Conservation (phyloP, 2,329 filamentous ascomycete species). For the Microdochium bolleyi region DNA sequence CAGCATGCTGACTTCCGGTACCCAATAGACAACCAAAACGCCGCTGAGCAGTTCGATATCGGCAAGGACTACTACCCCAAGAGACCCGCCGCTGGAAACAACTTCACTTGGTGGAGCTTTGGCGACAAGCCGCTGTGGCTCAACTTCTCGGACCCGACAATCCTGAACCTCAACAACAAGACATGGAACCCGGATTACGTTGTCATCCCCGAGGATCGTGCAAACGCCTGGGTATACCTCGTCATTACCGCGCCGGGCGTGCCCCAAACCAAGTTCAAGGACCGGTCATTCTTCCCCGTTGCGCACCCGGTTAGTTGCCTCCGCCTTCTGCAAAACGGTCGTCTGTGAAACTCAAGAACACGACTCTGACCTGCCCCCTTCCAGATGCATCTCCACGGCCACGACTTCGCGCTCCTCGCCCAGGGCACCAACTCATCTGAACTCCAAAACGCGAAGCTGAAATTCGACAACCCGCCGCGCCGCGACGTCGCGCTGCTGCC, state of each 20-base stretch:
- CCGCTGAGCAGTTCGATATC: constrained; percentile 9
- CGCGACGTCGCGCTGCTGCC: background rate
- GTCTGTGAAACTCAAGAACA: too few relatives aligned
- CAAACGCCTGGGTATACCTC: constrained; percentile 9
- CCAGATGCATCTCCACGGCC: constrained; percentile 42
- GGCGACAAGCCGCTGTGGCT: constrained; percentile 10
- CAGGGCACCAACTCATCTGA: constrained; percentile 10
- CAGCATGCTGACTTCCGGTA: background rate
- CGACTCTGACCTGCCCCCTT: too few relatives aligned
- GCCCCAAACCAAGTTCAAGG: constrained; percentile 10
- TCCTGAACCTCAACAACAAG: constrained; percentile 8
- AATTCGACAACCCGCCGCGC: constrained; percentile 9
- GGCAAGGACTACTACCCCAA: constrained; percentile 13
- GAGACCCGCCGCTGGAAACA: constrained; percentile 12
- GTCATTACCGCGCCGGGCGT: constrained; percentile 6
- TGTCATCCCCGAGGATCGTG: constrained; percentile 8
- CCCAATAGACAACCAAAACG: constrained; percentile 8
- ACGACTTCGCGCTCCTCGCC: constrained; percentile 37
- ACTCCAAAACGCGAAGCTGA: constrained; percentile 3
- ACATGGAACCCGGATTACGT: constrained; percentile 9
- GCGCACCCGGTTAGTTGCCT: constrained; percentile 9
- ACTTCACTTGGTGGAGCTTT: constrained; percentile 15
- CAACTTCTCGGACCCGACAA: constrained; percentile 10
- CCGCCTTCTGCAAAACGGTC: too few relatives aligned
- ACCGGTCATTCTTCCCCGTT: constrained; percentile 10